Conservation (phyloP, 2,329 filamentous ascomycete genomes). For the Fusarium odoratissimum region DNA sequence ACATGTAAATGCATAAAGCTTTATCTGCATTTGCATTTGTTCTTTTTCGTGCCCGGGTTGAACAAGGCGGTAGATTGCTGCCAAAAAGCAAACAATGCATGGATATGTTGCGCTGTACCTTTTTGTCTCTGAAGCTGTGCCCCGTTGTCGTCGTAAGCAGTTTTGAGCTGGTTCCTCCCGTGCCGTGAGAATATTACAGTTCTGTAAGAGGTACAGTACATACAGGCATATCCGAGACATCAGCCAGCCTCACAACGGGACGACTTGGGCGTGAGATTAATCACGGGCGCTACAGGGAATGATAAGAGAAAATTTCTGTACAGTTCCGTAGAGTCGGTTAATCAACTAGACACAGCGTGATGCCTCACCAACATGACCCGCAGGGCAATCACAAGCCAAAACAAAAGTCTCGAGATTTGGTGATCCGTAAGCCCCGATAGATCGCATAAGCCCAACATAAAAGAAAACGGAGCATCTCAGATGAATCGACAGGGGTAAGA, state of each 20-base stretch:
- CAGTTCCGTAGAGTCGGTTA: slow-evolving; percentile 7
- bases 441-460: slow-evolving; percentile 28
- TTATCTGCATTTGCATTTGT: background rate
- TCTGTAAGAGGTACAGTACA: background rate
- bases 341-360: slow-evolving; percentile 12
- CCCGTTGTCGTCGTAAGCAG: slow-evolving; percentile 31
- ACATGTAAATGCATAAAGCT: slow-evolving; percentile 10
- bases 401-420: background rate
- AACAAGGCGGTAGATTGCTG: slow-evolving; percentile 6
- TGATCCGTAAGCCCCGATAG: slow-evolving; percentile 24
- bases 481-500: slow-evolving; percentile 25
- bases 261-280: slow-evolving; percentile 13
- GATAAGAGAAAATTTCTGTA: background rate
- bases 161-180: slow-evolving; percentile 12
- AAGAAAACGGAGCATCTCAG: slow-evolving; percentile 29
- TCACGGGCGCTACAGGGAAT: slow-evolving; percentile 11
- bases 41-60: slow-evolving; percentile 2
- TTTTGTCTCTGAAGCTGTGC: slow-evolving; percentile 20
- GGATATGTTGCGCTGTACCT: slow-evolving; percentile 11
- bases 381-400: slow-evolving; percentile 10
- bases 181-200: slow-evolving; percentile 21
- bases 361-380: background rate
- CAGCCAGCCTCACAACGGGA: slow-evolving; percentile 18
- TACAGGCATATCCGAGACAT: slow-evolving; percentile 40
- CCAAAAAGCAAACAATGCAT: slow-evolving; percentile 4